These are phyloP conservation scores for Handroanthus guayacan DNA, from an alignment of 257 asterid genomes.

Conservation along the genomic window DNA sequence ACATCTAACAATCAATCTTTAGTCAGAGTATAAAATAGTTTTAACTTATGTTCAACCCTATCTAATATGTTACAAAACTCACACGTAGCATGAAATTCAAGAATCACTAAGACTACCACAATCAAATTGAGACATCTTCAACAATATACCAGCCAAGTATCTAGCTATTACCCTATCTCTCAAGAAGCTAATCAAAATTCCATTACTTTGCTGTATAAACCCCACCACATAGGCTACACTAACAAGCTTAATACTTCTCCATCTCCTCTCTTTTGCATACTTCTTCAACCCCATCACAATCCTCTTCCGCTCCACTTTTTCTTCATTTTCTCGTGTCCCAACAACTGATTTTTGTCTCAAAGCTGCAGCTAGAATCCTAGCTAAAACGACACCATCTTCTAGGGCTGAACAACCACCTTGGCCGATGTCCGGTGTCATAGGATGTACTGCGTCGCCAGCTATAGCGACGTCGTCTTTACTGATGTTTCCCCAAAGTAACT, in stretches of 20 bases:
- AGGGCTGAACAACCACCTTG: slow-evolving; percentile 57
- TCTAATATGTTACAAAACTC: too few relatives aligned
- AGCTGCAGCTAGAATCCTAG: slow-evolving; percentile 40
- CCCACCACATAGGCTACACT: slow-evolving; percentile 47
- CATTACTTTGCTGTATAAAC: slow-evolving; percentile 45
- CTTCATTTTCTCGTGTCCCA: background rate
- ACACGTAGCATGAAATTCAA: background rate
- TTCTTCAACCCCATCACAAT: slow-evolving; percentile 37
- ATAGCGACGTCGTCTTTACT: slow-evolving; percentile 41
- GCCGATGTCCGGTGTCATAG: slow-evolving; percentile 58
- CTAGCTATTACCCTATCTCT: slow-evolving; percentile 39
- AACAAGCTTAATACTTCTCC: slow-evolving; percentile 51
- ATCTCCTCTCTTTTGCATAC: slow-evolving; percentile 52
- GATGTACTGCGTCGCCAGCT: slow-evolving; percentile 53
- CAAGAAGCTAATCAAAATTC: slow-evolving; percentile 43
- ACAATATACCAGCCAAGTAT: slow-evolving; percentile 36
- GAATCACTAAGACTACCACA: slow-evolving; percentile 40
- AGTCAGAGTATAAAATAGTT: too few relatives aligned
- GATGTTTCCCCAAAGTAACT: slow-evolving; percentile 44
- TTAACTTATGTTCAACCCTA: too few relatives aligned
- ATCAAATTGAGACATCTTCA: slow-evolving; percentile 44
- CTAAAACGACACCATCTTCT: slow-evolving; percentile 47
- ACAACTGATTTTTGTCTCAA: background rate
- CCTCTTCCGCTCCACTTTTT: slow-evolving; percentile 34
- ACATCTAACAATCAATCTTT: too few relatives aligned